phyloP scores from a whole-genome alignment of 371 early-diverging fungal genomes.

The Mortierella polycephala region DNA sequence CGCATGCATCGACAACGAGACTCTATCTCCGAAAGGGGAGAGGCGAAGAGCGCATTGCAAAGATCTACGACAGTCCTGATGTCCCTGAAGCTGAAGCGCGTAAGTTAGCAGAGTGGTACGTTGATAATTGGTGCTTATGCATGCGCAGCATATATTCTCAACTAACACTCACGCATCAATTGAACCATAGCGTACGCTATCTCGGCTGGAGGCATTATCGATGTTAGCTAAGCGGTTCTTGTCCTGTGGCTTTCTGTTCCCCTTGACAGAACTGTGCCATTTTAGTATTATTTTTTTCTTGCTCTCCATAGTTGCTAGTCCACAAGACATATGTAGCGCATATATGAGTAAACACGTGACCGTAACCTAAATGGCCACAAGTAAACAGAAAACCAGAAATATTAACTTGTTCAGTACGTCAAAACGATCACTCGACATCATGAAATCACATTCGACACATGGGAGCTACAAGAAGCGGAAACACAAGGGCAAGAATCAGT shows the following conservation, averaged over 20 bases:
- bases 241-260: neutral
- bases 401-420: no score
- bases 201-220: constrained; percentile 64
- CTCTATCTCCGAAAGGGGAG: constrained; percentile 88
- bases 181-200: constrained; percentile 62
- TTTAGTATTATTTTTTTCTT: no score
- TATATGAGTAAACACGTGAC: no score
- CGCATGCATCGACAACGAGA: constrained; percentile 64
- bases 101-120: constrained; percentile 8
- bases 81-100: constrained; percentile 86
- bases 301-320: no score
- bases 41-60: constrained; percentile 87
- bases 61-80: constrained; percentile 91
- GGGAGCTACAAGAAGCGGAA: neutral
- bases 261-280: no score
- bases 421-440: no score
- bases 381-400: no score
- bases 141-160: neutral
- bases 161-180: neutral
- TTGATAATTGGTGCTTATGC: no score
- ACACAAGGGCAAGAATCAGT: neutral
- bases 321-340: no score
- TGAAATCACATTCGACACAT: neutral
- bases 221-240: constrained; percentile 54
- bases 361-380: no score